Base-by-base conservation (phyloP, 2,329 filamentous ascomycete species). In the Arthrobotrys sinensis region DNA sequence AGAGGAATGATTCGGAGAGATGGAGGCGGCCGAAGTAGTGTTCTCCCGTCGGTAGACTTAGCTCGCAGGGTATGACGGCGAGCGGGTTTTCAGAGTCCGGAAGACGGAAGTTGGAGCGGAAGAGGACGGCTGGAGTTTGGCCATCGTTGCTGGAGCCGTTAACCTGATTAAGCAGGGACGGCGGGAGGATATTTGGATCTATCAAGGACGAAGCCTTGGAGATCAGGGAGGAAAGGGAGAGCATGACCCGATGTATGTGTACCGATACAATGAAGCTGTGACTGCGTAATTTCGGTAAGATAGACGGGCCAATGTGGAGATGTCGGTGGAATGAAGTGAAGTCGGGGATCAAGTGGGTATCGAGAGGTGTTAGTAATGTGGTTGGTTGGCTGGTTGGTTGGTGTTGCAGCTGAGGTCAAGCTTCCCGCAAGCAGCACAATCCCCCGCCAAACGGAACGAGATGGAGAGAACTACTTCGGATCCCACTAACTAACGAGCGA, bases 81-180 rank as follows among this genome's bases (percentile, higher is more conserved):
- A 98, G 89, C 70, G 96, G 96, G 80, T 92, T 94, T 85, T 99
- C 95, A 45, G 93, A 92, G 83, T 93, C 90, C 53, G 96, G 96
- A 38, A 99, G 91, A 81, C 96, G 93, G 87, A 99, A 99, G 85
- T 99, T 96, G 84, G 92, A 91, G 86, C 96, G 94, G 86, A 98
- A 99, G 76, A 98, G 90, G 52, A 63, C 67, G 52, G 67, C 67
- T 3, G 75, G 75, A 34, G 75, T 67, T 52, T 78, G 75, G 24
- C 67, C 67, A 40, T 78, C 75, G 60, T 19, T 65, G 66, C 38
- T 50, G 64, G 92, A 91, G 70, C 94, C 91, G 86, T 97, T 98
- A 83, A 94, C 95, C 62, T 94, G 94, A 84, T 93, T 92, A 80
- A 89, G 89, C 85, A 96, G 93, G 76, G 91, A 90, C 82, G 90